phyloP scores from a whole-genome alignment of 2,329 filamentous ascomycete genomes.

The Whalleya microplaca region DNA sequence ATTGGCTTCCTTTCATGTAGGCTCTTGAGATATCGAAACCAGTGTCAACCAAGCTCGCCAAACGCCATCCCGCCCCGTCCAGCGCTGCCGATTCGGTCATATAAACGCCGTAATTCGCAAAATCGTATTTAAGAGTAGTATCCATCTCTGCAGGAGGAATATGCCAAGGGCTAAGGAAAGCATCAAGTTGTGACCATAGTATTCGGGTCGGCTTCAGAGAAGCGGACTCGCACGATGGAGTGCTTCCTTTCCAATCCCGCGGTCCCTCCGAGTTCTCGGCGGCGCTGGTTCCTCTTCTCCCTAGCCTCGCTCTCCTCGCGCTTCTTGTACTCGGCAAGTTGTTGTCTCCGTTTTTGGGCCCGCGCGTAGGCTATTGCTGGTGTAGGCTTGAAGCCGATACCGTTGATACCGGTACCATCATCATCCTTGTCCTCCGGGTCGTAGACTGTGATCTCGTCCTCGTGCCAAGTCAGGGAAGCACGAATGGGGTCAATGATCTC shows the following conservation, averaged over 20 bases:
- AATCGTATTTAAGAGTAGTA: constrained; percentile 8
- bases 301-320: constrained; percentile 65
- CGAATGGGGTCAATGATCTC: constrained; percentile 56
- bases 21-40: constrained; percentile 8
- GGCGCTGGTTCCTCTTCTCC: constrained; percentile 56
- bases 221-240: constrained; percentile 36
- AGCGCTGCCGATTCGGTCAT: constrained; percentile 1
- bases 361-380: constrained; percentile 62
- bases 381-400: constrained; percentile 68
- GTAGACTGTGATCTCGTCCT: constrained; percentile 70
- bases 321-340: constrained; percentile 65
- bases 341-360: constrained; percentile 59
- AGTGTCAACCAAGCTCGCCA: constrained; percentile 5
- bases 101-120: constrained; percentile 9
- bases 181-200: constrained; percentile 34
- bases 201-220: constrained; percentile 37
- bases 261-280: constrained; percentile 43
- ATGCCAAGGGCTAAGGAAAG: background rate
- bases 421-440: constrained; percentile 68
- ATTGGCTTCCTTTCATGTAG: constrained; percentile 5
- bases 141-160: background rate
- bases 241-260: constrained; percentile 31
- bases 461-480: constrained; percentile 67
- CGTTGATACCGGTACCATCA: constrained; percentile 69
- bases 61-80: constrained; percentile 17